A percentile compares a stretch with the other conserved stretches of the same genome.
phyloP scores from a whole-genome alignment of 352 stramenopile species.

The Globisporangium middletonii region DNA sequence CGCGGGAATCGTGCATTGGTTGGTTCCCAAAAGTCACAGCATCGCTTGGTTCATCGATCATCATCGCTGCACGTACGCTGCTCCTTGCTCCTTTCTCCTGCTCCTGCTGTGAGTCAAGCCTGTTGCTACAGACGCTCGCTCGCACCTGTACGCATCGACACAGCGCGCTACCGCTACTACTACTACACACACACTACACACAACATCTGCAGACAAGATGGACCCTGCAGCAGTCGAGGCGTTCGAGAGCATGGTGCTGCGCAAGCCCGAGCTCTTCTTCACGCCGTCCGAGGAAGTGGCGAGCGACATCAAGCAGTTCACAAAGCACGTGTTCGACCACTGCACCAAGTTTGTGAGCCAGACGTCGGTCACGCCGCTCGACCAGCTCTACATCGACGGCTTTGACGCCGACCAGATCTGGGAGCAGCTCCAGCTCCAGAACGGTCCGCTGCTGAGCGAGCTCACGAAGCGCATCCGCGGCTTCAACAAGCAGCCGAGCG shows the following conservation, averaged over 20 bases:
- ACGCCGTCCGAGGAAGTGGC: conserved; percentile 62
- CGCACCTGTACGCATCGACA: neutral
- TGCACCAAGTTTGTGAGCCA: conserved; percentile 56
- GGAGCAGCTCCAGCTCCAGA: conserved; percentile 82
- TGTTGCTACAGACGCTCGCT: neutral
- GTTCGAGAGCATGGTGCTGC: conserved; percentile 65
- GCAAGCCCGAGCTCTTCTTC: conserved; percentile 81
- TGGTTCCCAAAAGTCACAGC: neutral
- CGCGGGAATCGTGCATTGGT: too few species aligned
- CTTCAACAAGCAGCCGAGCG: conserved; percentile 53
- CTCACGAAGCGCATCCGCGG: conserved; percentile 64
- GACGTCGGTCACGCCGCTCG: conserved; percentile 36
- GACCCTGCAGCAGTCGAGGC: conserved; percentile 47
- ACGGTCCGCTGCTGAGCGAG: conserved; percentile 62
- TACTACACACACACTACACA: neutral
- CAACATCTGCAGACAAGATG: conserved; percentile 20
- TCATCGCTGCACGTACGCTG: neutral
- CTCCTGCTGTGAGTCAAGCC: neutral
- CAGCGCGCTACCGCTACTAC: neutral
- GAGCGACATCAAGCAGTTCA: conserved; percentile 60
- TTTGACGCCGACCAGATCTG: conserved; percentile 84
- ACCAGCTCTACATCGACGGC: conserved; percentile 75
- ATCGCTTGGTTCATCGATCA: neutral
- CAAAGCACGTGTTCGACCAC: conserved; percentile 78
- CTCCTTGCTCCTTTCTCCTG: neutral